Evolutionary conservation across 768 basidiomycete species (phyloP).

Genomic region (Hypholoma sublateritium): DNA sequence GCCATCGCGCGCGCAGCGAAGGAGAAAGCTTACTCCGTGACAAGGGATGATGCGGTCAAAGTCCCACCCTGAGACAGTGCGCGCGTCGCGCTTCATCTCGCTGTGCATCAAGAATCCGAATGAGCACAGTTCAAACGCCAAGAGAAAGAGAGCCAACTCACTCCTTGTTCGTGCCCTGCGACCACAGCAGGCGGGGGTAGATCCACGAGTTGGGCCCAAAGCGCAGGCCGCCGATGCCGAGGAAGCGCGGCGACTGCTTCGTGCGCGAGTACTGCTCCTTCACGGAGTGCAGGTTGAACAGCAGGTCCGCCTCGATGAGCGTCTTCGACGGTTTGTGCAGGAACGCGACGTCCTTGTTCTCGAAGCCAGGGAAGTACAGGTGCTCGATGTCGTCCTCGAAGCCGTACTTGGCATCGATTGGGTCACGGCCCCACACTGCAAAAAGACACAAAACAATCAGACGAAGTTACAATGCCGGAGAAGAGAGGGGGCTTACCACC

Average conservation of each 20-base stretch:
- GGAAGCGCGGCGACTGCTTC: constrained; percentile 22
- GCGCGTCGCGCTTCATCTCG: constrained; percentile 62
- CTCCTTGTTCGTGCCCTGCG: constrained; percentile 37
- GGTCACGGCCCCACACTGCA: constrained; percentile 66
- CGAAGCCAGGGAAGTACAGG: constrained; percentile 68
- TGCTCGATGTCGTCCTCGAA: constrained; percentile 71
- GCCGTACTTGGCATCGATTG: constrained; percentile 65
- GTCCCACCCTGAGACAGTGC: constrained; percentile 69
- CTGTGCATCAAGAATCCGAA: constrained; percentile 19
- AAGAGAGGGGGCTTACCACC: constrained; percentile 46
- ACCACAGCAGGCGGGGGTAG: constrained; percentile 33
- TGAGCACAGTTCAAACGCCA: not conserved
- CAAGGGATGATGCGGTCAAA: constrained; percentile 76
- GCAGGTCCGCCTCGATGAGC: constrained; percentile 77
- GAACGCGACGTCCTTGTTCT: constrained; percentile 83
- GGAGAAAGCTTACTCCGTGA: constrained; percentile 42
- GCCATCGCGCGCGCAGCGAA: not conserved
- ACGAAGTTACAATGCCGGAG: too few relatives aligned
- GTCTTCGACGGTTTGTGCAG: constrained; percentile 71
- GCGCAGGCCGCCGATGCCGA: constrained; percentile 19
- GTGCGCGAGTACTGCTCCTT: constrained; percentile 66
- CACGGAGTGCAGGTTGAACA: constrained; percentile 74
- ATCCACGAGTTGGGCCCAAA: constrained; percentile 38
- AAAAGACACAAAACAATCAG: not conserved
- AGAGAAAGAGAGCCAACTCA: constrained; percentile 20